phyloP scores from a whole-genome alignment of 2,329 filamentous ascomycete genomes.

The Talaromyces funiculosus region DNA sequence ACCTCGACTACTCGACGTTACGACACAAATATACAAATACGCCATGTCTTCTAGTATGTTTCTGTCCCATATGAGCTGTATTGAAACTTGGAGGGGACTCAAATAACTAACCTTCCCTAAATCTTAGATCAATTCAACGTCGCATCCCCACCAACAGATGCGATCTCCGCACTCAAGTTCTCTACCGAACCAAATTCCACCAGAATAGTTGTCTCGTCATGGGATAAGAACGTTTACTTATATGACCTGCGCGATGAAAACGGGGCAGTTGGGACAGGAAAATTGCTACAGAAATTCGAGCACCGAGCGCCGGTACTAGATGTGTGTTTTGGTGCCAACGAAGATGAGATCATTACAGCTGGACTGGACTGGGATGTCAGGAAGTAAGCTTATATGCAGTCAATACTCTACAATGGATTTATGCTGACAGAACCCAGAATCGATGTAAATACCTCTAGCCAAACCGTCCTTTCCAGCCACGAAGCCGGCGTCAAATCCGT shows the following conservation, averaged over 20 bases:
- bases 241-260: slow-evolving; percentile 65
- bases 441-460: slow-evolving; percentile 65
- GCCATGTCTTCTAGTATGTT: slow-evolving; percentile 42
- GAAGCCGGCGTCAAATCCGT: slow-evolving; percentile 73
- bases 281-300: slow-evolving; percentile 67
- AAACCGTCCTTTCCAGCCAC: slow-evolving; percentile 73
- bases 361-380: slow-evolving; percentile 84
- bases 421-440: slow-evolving; percentile 44
- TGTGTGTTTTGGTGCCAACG: slow-evolving; percentile 79
- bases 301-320: slow-evolving; percentile 83
- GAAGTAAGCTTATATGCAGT: slow-evolving; percentile 46
- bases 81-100: too few species aligned
- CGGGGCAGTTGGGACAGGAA: slow-evolving; percentile 52
- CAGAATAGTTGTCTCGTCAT: slow-evolving; percentile 83
- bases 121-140: slow-evolving; percentile 72
- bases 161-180: slow-evolving; percentile 81
- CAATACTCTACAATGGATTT: too few species aligned
- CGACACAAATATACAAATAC: not conserved
- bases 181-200: slow-evolving; percentile 68
- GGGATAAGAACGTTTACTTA: slow-evolving; percentile 87
- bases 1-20: slow-evolving; percentile 1
- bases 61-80: not conserved
- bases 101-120: slow-evolving; percentile 8
- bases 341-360: slow-evolving; percentile 77
- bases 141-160: slow-evolving; percentile 74